Evolutionary conservation across 2,329 filamentous ascomycete genomes (phyloP).

Genomic region (Aureobasidium sp.): DNA sequence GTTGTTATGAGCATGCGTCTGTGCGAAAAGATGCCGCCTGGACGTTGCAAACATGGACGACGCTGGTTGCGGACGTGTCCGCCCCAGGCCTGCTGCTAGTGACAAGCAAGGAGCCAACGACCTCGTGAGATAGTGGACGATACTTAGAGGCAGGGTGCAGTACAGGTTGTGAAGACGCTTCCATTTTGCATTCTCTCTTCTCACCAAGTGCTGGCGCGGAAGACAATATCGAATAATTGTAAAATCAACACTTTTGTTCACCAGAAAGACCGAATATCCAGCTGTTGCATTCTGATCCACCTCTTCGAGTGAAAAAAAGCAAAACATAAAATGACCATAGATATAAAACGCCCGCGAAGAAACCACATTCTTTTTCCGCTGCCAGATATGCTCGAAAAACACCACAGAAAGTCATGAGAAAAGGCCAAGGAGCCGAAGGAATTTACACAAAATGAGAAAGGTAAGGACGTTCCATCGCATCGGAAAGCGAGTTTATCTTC

Average conservation of each 20-base stretch:
- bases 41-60: no score
- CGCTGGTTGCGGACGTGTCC: no score
- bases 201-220: not conserved
- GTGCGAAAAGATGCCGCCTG: no score
- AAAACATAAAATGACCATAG: not conserved
- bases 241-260: not conserved
- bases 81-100: no score
- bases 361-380: conserved; percentile 6
- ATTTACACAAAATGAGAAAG: not conserved
- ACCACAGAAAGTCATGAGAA: conserved; percentile 3
- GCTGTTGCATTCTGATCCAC: not conserved
- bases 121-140: not conserved
- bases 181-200: not conserved
- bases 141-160: not conserved
- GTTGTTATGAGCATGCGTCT: not conserved
- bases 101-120: no score
- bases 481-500: conserved; percentile 21
- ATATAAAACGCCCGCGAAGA: conserved; percentile 1
- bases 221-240: not conserved
- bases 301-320: not conserved
- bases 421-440: not conserved
- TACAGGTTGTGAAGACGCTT: not conserved
- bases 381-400: conserved; percentile 7
- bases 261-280: not conserved
- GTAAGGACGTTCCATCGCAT: not conserved